These are phyloP conservation scores for Fraxinus baroniana DNA, from an alignment of 305 asterid genomes.

Conservation along the genomic window DNA sequence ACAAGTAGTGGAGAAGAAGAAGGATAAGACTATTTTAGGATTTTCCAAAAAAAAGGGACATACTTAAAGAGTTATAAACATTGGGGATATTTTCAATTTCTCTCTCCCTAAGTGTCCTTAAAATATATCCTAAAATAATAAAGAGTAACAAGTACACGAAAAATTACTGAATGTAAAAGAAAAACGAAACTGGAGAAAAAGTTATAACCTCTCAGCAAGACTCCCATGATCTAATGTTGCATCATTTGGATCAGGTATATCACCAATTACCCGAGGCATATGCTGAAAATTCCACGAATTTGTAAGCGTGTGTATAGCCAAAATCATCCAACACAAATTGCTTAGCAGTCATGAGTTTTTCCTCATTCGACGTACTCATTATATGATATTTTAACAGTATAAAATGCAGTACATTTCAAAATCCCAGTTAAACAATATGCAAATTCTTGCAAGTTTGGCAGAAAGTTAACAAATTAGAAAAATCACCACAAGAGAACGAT, in stretches of 20 bases:
- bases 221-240: constrained; percentile 83
- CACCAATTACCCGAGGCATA: constrained; percentile 73
- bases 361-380: background rate
- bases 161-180: constrained; percentile 2
- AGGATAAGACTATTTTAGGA: background rate
- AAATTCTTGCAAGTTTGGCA: background rate
- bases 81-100: background rate
- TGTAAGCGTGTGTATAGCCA: constrained; percentile 25
- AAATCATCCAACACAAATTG: background rate
- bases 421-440: background rate
- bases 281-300: constrained; percentile 62
- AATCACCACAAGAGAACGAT: background rate
- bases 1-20: background rate
- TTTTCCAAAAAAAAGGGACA: background rate
- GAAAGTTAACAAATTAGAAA: background rate
- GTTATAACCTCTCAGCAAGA: constrained; percentile 68
- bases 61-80: background rate
- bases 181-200: constrained; percentile 19
- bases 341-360: background rate
- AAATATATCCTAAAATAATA: background rate
- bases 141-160: background rate
- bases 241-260: constrained; percentile 80
- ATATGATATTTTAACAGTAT: background rate
- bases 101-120: background rate
- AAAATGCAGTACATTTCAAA: background rate